A percentile compares a stretch with the other conserved stretches of the same genome.
phyloP scores from a whole-genome alignment of 192 early-diverging fungal species.

The Coemansia sp. region DNA sequence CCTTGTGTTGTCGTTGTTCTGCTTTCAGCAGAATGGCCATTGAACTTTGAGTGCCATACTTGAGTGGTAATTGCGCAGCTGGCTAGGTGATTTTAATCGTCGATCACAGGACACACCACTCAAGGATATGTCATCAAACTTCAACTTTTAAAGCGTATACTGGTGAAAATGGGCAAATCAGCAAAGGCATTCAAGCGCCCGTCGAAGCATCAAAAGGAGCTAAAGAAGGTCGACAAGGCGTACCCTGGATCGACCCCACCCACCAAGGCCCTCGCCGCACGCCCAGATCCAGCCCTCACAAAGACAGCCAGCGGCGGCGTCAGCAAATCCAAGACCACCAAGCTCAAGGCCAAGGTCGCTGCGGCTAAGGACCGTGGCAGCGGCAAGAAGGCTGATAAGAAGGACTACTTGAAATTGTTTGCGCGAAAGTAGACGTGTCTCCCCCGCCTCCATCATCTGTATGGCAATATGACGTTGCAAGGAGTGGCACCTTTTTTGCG shows the following conservation, averaged over 20 bases:
- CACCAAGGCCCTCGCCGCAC: not conserved
- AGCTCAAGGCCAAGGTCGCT: slow-evolving; percentile 29
- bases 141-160: not conserved
- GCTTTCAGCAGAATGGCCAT: not conserved
- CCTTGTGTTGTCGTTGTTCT: not conserved
- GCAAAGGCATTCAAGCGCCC: slow-evolving; percentile 73
- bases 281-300: not conserved
- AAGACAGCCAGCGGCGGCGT: slow-evolving; percentile 29
- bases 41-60: slow-evolving; percentile 1
- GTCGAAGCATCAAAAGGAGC: slow-evolving; percentile 66
- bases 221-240: slow-evolving; percentile 23
- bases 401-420: slow-evolving; percentile 44
- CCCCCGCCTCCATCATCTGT: not conserved
- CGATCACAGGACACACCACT: not conserved
- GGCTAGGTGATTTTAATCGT: not conserved
- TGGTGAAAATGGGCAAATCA: slow-evolving; percentile 62
- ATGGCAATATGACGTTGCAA: not conserved
- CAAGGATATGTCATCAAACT: not conserved
- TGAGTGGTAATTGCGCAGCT: not conserved
- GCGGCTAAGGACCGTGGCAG: slow-evolving; percentile 13
- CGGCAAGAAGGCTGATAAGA: slow-evolving; percentile 5
- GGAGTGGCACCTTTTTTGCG: not conserved
- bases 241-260: not conserved
- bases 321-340: slow-evolving; percentile 27
- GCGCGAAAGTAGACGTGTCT: slow-evolving; percentile 3